These are phyloP conservation scores for Telfairia occidentalis DNA, from an alignment of 331 rosid genomes.

Conservation along the genomic window DNA sequence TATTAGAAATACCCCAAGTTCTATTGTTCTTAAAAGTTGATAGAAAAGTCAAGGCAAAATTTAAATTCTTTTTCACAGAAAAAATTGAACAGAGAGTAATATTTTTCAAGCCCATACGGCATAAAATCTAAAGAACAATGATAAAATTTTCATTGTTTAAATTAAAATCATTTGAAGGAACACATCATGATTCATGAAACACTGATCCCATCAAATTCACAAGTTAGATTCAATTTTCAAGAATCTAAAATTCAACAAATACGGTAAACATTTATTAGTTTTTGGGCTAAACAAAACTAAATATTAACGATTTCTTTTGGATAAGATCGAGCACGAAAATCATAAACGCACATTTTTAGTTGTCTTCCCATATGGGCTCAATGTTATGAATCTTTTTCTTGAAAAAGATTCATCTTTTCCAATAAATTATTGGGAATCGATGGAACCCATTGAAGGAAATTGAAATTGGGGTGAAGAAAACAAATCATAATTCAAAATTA, in stretches of 20 bases:
- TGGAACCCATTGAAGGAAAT: neutral
- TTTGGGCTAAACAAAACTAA: neutral
- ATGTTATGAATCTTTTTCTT: neutral
- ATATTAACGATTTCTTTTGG: neutral
- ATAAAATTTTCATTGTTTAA: neutral
- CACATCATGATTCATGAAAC: neutral
- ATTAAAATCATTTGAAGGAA: neutral
- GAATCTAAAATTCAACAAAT: neutral
- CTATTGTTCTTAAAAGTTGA: too few species aligned
- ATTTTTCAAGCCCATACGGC: neutral
- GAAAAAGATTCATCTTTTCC: neutral
- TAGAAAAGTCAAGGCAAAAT: neutral
- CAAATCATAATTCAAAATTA: neutral
- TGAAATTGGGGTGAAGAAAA: neutral
- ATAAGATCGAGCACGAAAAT: neutral
- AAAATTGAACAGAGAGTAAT: neutral
- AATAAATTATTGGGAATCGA: neutral
- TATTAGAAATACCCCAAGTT: neutral
- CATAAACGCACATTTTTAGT: neutral
- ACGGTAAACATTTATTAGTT: neutral
- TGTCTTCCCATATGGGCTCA: constrained; percentile 2
- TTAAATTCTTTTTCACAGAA: neutral
- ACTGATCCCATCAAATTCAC: neutral
- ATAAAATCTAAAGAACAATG: neutral
- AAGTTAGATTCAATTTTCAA: neutral